These are phyloP conservation scores for Pichia deserticola DNA, from an alignment of 805 yeast genomes.

Conservation along the genomic window DNA sequence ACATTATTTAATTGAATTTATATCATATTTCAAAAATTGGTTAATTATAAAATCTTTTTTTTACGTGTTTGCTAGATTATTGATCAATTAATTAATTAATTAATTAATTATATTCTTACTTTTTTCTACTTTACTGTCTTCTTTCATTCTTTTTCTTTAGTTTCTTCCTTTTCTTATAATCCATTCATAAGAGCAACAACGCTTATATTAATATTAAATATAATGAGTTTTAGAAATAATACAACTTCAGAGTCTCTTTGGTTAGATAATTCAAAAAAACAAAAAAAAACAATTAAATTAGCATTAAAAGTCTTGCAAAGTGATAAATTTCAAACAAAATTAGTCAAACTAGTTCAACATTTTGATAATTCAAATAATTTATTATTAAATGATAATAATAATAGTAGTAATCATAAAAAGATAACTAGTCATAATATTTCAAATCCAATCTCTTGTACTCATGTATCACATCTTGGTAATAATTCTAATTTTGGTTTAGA, in stretches of 20 bases:
- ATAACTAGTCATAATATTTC: constrained; percentile 16
- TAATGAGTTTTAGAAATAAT: neutral
- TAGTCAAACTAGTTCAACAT: constrained; percentile 2
- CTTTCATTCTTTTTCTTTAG: too few species aligned
- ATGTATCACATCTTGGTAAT: constrained; percentile 28
- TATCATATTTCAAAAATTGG: too few species aligned
- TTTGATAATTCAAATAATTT: neutral
- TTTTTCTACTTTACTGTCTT: too few species aligned
- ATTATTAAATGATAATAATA: too few species aligned
- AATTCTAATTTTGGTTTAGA: constrained; percentile 26
- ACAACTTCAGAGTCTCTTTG: constrained; percentile 8
- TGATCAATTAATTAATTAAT: too few species aligned
- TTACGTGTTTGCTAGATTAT: too few species aligned
- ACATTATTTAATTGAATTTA: too few species aligned
- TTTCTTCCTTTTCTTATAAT: too few species aligned
- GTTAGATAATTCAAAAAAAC: constrained; percentile 8
- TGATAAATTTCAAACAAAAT: constrained; percentile 4
- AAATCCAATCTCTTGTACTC: constrained; percentile 29
- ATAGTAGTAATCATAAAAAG: neutral
- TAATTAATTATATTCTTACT: too few species aligned
- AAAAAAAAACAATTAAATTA: neutral
- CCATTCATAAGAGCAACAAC: neutral
- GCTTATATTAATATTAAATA: neutral
- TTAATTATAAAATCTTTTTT: too few species aligned
- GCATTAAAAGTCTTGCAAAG: neutral